Conservation (phyloP, 495 filamentous ascomycete genomes). For the Wilcoxina mikolae region DNA sequence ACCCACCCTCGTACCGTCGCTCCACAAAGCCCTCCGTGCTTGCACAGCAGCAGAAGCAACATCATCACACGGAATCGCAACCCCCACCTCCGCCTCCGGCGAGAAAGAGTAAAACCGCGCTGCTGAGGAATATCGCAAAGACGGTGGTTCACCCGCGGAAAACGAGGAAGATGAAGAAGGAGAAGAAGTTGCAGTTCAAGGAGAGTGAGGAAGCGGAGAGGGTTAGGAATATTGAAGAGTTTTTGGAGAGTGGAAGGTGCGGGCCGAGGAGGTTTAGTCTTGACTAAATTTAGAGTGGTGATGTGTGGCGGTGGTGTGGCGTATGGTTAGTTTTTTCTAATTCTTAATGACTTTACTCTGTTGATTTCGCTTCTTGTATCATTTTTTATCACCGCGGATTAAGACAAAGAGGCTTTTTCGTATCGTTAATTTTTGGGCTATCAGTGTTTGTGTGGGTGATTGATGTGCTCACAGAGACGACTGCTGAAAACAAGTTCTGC, state of each 20-base stretch:
- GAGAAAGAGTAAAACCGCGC: neutral
- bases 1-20: neutral
- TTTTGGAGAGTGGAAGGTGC: conserved; percentile 3
- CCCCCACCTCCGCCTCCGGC: neutral
- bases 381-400: too few relatives aligned
- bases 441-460: too few relatives aligned
- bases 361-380: too few relatives aligned
- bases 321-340: too few relatives aligned
- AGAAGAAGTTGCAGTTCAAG: neutral
- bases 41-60: too few relatives aligned
- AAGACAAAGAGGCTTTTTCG: too few relatives aligned
- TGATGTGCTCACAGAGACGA: too few relatives aligned
- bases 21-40: neutral
- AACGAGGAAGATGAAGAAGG: neutral
- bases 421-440: too few relatives aligned
- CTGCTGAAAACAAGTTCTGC: too few relatives aligned
- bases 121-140: neutral
- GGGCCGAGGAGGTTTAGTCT: neutral
- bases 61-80: neutral
- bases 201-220: neutral
- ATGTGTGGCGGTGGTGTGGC: too few relatives aligned
- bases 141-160: conserved; percentile 1
- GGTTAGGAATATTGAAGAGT: conserved; percentile 1
- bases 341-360: too few relatives aligned
- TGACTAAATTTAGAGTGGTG: too few relatives aligned